Conservation (phyloP, 2,329 filamentous ascomycete genomes). For the Alternaria alternata region DNA sequence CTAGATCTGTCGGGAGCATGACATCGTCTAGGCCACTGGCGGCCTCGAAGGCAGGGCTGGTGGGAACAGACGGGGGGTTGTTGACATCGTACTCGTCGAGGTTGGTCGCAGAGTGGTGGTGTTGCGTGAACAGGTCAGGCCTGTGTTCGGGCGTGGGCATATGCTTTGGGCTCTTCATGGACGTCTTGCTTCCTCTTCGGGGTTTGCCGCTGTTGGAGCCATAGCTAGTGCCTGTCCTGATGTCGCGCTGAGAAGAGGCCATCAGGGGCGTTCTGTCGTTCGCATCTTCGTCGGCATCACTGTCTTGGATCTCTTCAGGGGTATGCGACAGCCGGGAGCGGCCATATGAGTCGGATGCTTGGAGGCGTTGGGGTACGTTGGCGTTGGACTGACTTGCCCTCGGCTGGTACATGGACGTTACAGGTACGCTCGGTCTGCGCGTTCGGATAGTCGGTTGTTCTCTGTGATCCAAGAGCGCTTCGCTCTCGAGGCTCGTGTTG, state of each 20-base stretch:
- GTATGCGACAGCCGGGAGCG: slow-evolving; percentile 43
- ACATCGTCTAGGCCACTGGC: slow-evolving; percentile 66
- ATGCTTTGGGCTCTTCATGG: slow-evolving; percentile 41
- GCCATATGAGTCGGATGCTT: slow-evolving; percentile 23
- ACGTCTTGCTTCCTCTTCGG: slow-evolving; percentile 43
- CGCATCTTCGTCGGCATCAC: slow-evolving; percentile 57
- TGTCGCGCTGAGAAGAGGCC: slow-evolving; percentile 46
- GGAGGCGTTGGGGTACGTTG: slow-evolving; percentile 31
- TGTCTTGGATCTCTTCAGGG: slow-evolving; percentile 49
- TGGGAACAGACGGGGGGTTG: slow-evolving; percentile 70
- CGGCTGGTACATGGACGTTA: slow-evolving; percentile 40
- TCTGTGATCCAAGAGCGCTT: slow-evolving; percentile 87
- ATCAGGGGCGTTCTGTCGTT: slow-evolving; percentile 66
- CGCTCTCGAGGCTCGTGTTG: slow-evolving; percentile 87
- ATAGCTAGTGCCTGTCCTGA: slow-evolving; percentile 46
- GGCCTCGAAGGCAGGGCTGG: slow-evolving; percentile 63
- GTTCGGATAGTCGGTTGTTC: slow-evolving; percentile 53
- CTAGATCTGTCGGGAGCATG: slow-evolving; percentile 73
- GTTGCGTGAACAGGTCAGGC: slow-evolving; percentile 35
- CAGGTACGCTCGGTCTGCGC: slow-evolving; percentile 55
- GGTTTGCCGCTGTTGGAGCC: slow-evolving; percentile 46
- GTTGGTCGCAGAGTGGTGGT: slow-evolving; percentile 43
- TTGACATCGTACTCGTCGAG: slow-evolving; percentile 66
- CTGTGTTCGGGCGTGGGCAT: slow-evolving; percentile 20
- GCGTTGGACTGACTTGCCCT: slow-evolving; percentile 35